Base-by-base conservation (phyloP, 2,329 filamentous ascomycete genomes). In the Dothistroma septosporum region DNA sequence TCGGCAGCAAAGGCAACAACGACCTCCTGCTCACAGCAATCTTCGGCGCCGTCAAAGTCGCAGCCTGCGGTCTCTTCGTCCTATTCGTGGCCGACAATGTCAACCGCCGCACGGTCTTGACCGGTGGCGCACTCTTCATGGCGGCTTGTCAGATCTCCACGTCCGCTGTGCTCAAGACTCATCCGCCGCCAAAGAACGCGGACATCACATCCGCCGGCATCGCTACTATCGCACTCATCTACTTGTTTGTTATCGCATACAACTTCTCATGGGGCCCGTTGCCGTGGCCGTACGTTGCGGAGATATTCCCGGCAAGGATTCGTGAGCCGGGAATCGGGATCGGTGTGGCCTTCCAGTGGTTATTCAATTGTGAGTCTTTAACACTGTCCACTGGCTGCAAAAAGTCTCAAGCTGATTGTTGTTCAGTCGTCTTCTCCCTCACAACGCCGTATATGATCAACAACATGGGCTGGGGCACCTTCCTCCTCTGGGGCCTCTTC, bases 241-340 rank as follows among this genome's bases (percentile, higher is more conserved):
- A 84, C 66, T 73, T 84, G 4, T 81, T 81, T 61, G 80, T 84
- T 28, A 78, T 83, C 69, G 77, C 74, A 1, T 84, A 82, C 68
- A 80, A 80, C 47, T 77, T 80, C 53, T 79, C 76, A 0, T 83
- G 80, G 80, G 81, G 81, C 0, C 80, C 80, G 1, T 74, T 83
- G 2, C 77, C 61, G 8, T 62, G 61, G 61, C 61, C 61, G n/a
- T 62, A 62, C 49, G 61, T 62, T 2, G 60, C 76, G 0, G 79
- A 80, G 73, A 81, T 83, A 60, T 83, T 83, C 64, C 79, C 80
- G 0, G 77, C 76, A 0, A 71, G 80, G 4, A 78, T 82, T 35
- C 76, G 81, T 14, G 80, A 82, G 55, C 74, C 76, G 3, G 80
- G 79, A 5, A 76, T 82, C 44, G 79, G 79, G 24, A 71, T 79